Evolutionary conservation across 2,329 filamentous ascomycete species (phyloP).

Genomic region (Cytospora schulzeri): DNA sequence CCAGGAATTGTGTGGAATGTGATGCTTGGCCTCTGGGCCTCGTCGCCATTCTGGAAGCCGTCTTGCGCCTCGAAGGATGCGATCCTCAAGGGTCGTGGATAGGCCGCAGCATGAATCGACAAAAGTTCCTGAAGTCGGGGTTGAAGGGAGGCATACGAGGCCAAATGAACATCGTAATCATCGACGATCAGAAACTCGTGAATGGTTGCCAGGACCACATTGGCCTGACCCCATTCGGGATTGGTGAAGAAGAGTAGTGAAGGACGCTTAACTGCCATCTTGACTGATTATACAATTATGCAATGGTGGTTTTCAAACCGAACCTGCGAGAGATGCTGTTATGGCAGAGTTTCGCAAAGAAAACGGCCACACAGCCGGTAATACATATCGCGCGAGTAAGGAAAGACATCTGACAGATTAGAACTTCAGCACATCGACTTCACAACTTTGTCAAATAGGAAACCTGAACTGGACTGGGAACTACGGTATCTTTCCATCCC

Average conservation of each 20-base stretch:
- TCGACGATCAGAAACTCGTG: constrained; percentile 16
- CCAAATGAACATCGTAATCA: constrained; percentile 10
- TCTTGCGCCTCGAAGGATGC: background rate
- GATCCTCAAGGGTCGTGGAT: constrained; percentile 8
- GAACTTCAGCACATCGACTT: background rate
- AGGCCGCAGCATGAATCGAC: background rate
- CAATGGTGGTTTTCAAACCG: background rate
- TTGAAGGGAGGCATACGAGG: constrained; percentile 3
- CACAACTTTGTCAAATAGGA: background rate
- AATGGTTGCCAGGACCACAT: constrained; percentile 14
- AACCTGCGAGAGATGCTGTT: background rate
- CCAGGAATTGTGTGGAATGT: constrained; percentile 18
- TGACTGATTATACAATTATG: background rate
- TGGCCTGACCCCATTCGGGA: constrained; percentile 19
- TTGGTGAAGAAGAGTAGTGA: constrained; percentile 17
- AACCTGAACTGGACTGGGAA: background rate
- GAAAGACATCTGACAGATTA: background rate
- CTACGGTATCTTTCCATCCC: too few species aligned
- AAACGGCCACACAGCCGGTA: background rate
- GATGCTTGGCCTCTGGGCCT: constrained; percentile 4
- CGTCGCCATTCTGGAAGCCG: background rate
- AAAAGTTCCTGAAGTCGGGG: constrained; percentile 6
- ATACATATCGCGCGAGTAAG: background rate
- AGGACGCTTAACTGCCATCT: background rate
- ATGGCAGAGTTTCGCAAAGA: background rate